A percentile compares a stretch with the other conserved stretches of the same genome.
Evolutionary conservation across 306 rosid genomes (phyloP).

Genomic region (Cicer arietinum): DNA sequence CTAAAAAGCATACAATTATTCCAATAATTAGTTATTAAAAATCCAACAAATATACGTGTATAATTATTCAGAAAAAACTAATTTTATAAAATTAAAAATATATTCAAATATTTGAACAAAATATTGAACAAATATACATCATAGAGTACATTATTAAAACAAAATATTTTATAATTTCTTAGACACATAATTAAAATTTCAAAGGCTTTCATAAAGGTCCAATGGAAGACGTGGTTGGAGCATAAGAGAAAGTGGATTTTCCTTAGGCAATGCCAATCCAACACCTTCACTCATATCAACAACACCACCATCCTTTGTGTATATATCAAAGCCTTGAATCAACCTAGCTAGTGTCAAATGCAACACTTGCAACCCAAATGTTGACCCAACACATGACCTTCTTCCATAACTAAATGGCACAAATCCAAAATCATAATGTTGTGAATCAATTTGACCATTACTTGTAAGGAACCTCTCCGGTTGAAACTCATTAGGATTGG

Average conservation of each 20-base stretch:
- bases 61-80: not conserved
- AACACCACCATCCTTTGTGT: not conserved
- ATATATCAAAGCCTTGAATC: slow-evolving; percentile 53
- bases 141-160: not conserved
- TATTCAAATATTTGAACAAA: too few relatives aligned
- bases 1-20: not conserved
- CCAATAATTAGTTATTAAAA: not conserved
- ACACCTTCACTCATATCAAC: slow-evolving; percentile 59
- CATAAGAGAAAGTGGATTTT: slow-evolving; percentile 36
- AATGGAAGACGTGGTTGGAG: slow-evolving; percentile 51
- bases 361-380: slow-evolving; percentile 50
- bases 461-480: slow-evolving; percentile 51
- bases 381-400: slow-evolving; percentile 53
- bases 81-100: too few relatives aligned
- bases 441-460: slow-evolving; percentile 31
- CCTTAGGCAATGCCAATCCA: slow-evolving; percentile 54
- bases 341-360: slow-evolving; percentile 53
- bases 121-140: not conserved
- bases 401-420: slow-evolving; percentile 56
- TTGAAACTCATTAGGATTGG: slow-evolving; percentile 49
- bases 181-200: not conserved
- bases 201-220: slow-evolving; percentile 47
- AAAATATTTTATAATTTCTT: not conserved
- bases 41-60: not conserved
- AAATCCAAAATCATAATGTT: slow-evolving; percentile 36